These are phyloP conservation scores for Corymbia calophylla DNA, from an alignment of 441 rosid species.

Conservation along the genomic window DNA sequence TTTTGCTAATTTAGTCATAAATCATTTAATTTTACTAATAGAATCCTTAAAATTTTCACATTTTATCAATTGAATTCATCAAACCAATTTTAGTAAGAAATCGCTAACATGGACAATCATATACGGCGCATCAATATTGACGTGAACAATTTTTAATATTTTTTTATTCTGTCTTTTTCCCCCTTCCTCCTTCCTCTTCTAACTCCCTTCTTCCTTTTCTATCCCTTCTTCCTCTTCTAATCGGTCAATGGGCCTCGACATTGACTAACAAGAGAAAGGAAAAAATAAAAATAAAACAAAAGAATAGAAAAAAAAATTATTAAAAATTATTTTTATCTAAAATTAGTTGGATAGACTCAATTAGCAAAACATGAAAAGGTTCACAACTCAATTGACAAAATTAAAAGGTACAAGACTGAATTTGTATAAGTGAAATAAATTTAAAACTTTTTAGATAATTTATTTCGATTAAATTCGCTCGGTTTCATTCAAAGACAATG, in stretches of 20 bases:
- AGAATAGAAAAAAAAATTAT: too few relatives aligned
- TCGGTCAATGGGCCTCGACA: accelerated
- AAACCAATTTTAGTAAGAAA: neutral
- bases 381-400: neutral
- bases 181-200: neutral
- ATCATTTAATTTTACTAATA: accelerated
- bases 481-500: neutral
- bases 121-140: accelerated
- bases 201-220: too few relatives aligned
- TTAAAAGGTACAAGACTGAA: accelerated
- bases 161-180: too few relatives aligned
- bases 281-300: too few relatives aligned
- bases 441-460: too few relatives aligned
- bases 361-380: too few relatives aligned
- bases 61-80: too few relatives aligned
- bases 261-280: neutral
- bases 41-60: too few relatives aligned
- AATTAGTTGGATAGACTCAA: accelerated
- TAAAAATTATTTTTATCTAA: too few relatives aligned
- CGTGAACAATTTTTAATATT: too few relatives aligned
- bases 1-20: too few relatives aligned
- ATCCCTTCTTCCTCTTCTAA: neutral
- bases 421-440: too few relatives aligned
- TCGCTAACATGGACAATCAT: accelerated
- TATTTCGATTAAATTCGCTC: accelerated